Percentiles rank a stretch among this genome's conserved stretches.
phyloP scores from a whole-genome alignment of 106 monocot species.

The Vanilla planifolia region DNA sequence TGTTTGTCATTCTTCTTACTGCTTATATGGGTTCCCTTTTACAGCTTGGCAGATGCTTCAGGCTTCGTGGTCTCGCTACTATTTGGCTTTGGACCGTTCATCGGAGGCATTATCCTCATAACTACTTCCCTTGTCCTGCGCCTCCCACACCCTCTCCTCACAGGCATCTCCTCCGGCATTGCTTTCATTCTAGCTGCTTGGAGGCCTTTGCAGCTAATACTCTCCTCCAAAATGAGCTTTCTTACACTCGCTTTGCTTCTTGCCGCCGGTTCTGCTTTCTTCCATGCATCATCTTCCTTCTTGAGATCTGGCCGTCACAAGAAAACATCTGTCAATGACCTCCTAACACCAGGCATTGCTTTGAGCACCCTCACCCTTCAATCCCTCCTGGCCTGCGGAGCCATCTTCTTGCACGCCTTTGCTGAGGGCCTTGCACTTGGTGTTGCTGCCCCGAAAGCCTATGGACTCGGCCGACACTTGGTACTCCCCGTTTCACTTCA shows the following conservation, averaged over 20 bases:
- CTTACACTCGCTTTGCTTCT: constrained; percentile 47
- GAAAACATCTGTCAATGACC: constrained; percentile 46
- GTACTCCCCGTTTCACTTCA: constrained; percentile 88
- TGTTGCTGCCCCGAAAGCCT: constrained; percentile 88
- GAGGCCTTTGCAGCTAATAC: constrained; percentile 77
- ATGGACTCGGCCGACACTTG: constrained; percentile 89
- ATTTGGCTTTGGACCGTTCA: constrained; percentile 89
- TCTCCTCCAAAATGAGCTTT: constrained; percentile 60
- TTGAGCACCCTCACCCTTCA: constrained; percentile 72
- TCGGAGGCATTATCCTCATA: constrained; percentile 76
- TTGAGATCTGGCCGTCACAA: constrained; percentile 37
- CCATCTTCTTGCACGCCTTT: constrained; percentile 70
- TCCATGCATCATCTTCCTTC: constrained; percentile 35
- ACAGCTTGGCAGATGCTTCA: constrained; percentile 79
- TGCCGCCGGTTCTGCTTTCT: constrained; percentile 35
- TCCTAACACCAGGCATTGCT: constrained; percentile 34
- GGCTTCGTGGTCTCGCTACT: constrained; percentile 78
- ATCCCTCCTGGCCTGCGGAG: constrained; percentile 78
- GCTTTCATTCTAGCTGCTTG: constrained; percentile 71
- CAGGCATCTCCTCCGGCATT: constrained; percentile 79
- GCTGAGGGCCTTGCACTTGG: constrained; percentile 90
- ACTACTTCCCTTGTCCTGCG: constrained; percentile 42
- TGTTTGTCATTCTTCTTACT: not conserved
- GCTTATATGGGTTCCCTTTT: constrained; percentile 2
- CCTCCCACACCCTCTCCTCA: constrained; percentile 64